A percentile compares a stretch with the other conserved stretches of the same genome.
These are phyloP conservation scores for Solanum virginianum DNA, from an alignment of 257 asterid genomes.

Conservation along the genomic window DNA sequence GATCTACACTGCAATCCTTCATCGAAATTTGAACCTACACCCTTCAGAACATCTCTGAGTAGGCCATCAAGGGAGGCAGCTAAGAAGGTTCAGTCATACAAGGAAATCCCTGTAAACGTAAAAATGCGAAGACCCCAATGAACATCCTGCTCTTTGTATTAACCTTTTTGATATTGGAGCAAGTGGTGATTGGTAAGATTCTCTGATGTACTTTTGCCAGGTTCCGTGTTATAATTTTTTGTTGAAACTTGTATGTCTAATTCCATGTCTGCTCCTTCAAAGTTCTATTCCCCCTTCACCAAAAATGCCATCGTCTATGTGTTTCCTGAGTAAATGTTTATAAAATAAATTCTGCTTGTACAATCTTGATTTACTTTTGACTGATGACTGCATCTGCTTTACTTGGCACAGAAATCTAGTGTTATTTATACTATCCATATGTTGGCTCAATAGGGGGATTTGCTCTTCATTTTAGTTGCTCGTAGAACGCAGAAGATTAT, in stretches of 20 bases:
- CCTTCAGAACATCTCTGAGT: slow-evolving; percentile 18
- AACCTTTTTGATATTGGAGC: not conserved
- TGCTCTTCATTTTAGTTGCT: not conserved
- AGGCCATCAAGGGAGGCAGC: slow-evolving; percentile 67
- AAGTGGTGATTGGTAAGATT: not conserved
- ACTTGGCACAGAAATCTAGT: not conserved
- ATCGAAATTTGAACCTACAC: slow-evolving; percentile 10
- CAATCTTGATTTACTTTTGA: not conserved
- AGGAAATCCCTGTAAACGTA: slow-evolving; percentile 40
- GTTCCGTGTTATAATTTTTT: not conserved
- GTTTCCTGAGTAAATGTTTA: not conserved
- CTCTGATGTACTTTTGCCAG: not conserved
- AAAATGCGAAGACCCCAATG: slow-evolving; percentile 59
- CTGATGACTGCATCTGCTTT: not conserved
- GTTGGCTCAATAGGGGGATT: not conserved
- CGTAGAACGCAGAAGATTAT: not conserved
- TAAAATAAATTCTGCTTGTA: not conserved
- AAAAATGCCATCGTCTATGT: not conserved
- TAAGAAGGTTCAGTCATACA: slow-evolving; percentile 58
- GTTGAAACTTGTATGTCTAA: not conserved
- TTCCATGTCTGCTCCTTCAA: not conserved
- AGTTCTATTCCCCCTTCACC: not conserved
- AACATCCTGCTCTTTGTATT: not conserved
- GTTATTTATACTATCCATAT: not conserved
- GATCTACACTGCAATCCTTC: slow-evolving; percentile 4